A percentile compares a stretch with the other conserved stretches of the same genome.
phyloP scores from a whole-genome alignment of 768 basidiomycete species.

The Lyophyllum semitale region DNA sequence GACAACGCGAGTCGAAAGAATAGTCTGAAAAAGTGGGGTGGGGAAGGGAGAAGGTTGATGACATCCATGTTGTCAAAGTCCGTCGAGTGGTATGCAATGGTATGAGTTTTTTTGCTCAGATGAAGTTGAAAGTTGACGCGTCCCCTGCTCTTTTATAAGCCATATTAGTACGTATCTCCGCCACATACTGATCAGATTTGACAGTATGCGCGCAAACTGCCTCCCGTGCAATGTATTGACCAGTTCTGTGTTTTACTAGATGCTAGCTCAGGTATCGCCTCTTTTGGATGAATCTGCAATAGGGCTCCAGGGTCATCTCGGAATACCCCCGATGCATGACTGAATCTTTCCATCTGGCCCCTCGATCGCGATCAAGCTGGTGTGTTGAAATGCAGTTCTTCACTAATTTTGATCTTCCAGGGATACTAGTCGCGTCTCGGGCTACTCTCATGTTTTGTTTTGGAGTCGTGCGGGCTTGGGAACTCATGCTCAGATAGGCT shows the following conservation, averaged over 20 bases:
- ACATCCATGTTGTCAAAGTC: slow-evolving; percentile 35
- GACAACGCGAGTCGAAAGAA: slow-evolving; percentile 49
- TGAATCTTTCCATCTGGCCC: slow-evolving; percentile 29
- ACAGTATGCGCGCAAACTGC: slow-evolving; percentile 15
- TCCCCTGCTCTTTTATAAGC: slow-evolving; percentile 17
- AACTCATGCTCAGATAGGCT: slow-evolving; percentile 13
- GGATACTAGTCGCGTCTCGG: slow-evolving; percentile 9
- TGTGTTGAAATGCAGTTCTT: slow-evolving; percentile 8
- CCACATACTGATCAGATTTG: slow-evolving; percentile 24
- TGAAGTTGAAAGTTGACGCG: slow-evolving; percentile 8
- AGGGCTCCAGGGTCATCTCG: slow-evolving; percentile 19
- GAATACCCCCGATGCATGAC: slow-evolving; percentile 31
- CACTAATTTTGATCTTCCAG: slow-evolving; percentile 16
- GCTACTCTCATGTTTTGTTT: slow-evolving; percentile 8
- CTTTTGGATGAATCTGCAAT: slow-evolving; percentile 26
- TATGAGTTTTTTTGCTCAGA: neutral
- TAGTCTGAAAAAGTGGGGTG: slow-evolving; percentile 50
- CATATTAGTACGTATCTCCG: slow-evolving; percentile 13
- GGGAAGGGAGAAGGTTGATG: slow-evolving; percentile 52
- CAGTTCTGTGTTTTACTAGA: slow-evolving; percentile 15
- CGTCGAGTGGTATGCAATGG: slow-evolving; percentile 1
- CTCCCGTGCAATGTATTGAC: slow-evolving; percentile 12
- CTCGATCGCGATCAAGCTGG: slow-evolving; percentile 21
- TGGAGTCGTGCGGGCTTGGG: slow-evolving; percentile 11
- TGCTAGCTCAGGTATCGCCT: slow-evolving; percentile 15